Base-by-base conservation (phyloP, 2,329 filamentous ascomycete species). In the Sordariomycetes sp. region DNA sequence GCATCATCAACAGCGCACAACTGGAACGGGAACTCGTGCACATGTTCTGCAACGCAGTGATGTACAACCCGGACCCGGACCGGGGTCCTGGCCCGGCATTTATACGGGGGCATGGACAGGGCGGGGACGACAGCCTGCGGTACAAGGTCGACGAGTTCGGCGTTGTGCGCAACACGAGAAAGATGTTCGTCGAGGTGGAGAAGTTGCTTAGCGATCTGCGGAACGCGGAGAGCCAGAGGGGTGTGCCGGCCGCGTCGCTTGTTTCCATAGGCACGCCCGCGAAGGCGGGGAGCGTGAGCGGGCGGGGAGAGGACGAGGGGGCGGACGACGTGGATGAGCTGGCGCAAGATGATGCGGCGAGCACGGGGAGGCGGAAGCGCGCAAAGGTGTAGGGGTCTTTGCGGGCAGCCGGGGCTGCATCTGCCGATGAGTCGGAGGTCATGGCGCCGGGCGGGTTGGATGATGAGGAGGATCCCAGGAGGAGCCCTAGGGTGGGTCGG, bases 21-120 rank as follows among this genome's bases (percentile, higher is more conserved):
- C 78, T 97, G 17, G 92, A 97, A 70, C 89, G 90, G 62, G 92
- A 97, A 68, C 75, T 97, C 12, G 89, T 95, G 64, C 88, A 95
- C 64, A 96, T 97, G 89, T 96, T 97, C 69, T 90, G 90, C 62
- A 97, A 97, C 65, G 92, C 94, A 20, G 87, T 96, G 70, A 97
- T 99, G 94, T 99, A 96, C 75, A 97, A 97, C 64, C 85, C 88
- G 0, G 89, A 95, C 61, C 84, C 86, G 0, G 77, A 87, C 62
- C 81, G 85, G 28, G 86, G 87, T 0, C 82, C 86, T 10, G 86
- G 86, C 0, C 74, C 78, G 1, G 73, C 77, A 0, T 87, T 90
- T 61, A 68, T 80, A 64, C 71, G 73, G 58, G 65, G 72, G 48
- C 72, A 70, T 51, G 58, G 60, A 15, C 54, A 55, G 53, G 64